A percentile compares a stretch with the other conserved stretches of the same genome.
phyloP scores from a whole-genome alignment of 2,329 filamentous ascomycete genomes.

The Juglanconis oblonga region DNA sequence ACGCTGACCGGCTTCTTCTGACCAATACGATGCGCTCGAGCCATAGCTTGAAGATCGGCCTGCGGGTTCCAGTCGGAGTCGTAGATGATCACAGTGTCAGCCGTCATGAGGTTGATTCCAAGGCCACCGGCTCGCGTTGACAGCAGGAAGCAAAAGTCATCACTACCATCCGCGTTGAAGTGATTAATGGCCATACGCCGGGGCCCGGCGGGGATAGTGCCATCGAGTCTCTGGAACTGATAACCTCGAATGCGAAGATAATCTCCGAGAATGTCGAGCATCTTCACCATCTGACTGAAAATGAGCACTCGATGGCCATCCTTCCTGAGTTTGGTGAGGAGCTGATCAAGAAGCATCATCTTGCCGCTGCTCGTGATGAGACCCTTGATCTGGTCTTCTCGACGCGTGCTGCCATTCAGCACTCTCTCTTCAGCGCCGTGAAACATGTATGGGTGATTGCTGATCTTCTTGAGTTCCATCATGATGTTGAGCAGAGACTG shows the following conservation, averaged over 20 bases:
- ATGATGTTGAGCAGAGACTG: constrained; percentile 96
- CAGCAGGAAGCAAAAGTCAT: constrained; percentile 93
- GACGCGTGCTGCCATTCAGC: constrained; percentile 71
- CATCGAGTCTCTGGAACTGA: constrained; percentile 90
- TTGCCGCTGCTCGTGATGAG: constrained; percentile 97
- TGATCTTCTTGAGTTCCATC: constrained; percentile 99
- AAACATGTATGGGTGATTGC: constrained; percentile 98
- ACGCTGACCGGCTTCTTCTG: constrained; percentile 96
- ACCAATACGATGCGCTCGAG: constrained; percentile 93
- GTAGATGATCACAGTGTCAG: constrained; percentile 95
- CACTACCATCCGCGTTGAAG: constrained; percentile 94
- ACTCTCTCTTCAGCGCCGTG: constrained; percentile 89
- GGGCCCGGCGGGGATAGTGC: constrained; percentile 84
- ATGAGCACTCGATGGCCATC: constrained; percentile 96
- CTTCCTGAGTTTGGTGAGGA: constrained; percentile 88
- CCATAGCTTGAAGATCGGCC: constrained; percentile 97
- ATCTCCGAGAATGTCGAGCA: constrained; percentile 93
- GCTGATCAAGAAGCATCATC: constrained; percentile 97
- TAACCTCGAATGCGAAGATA: constrained; percentile 93
- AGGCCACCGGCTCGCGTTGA: constrained; percentile 94
- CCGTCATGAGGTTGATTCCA: constrained; percentile 99
- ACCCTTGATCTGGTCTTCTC: constrained; percentile 87
- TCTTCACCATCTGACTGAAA: constrained; percentile 99
- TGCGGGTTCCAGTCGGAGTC: constrained; percentile 99
- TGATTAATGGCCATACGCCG: constrained; percentile 95